Conservation (phyloP, 2,329 filamentous ascomycete genomes). For the Fusarium albosuccineum region DNA sequence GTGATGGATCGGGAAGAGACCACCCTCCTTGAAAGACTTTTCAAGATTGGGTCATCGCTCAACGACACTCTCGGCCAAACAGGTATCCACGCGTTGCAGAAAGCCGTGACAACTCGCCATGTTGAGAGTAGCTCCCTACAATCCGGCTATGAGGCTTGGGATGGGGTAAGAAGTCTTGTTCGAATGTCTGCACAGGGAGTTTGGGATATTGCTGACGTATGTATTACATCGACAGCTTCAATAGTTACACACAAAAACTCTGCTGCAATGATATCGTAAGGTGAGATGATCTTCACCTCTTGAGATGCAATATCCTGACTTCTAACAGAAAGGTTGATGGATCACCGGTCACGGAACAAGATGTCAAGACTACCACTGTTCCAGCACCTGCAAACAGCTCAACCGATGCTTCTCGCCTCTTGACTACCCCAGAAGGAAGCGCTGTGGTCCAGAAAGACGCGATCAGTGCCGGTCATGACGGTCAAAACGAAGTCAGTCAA, state of each 20-base stretch:
- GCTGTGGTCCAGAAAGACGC: constrained; percentile 1
- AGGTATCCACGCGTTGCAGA: background rate
- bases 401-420: background rate
- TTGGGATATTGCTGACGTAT: background rate
- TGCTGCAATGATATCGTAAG: constrained; percentile 17
- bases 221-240: constrained; percentile 2
- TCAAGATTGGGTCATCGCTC: too few relatives aligned
- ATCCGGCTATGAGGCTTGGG: constrained; percentile 18
- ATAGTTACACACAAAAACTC: constrained; percentile 15
- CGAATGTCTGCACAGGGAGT: too few relatives aligned
- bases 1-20: too few relatives aligned
- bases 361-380: background rate
- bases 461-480: background rate
- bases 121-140: constrained; percentile 12
- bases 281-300: background rate
- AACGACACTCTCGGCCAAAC: background rate
- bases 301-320: background rate
- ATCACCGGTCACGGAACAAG: background rate
- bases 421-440: constrained; percentile 1
- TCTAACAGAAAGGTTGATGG: background rate
- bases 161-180: constrained; percentile 9
- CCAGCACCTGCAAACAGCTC: background rate
- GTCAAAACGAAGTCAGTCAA: constrained; percentile 23
- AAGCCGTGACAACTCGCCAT: background rate
- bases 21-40: too few relatives aligned